Base-by-base conservation (phyloP, 106 monocot species). In the Dendrobium catenatum region DNA sequence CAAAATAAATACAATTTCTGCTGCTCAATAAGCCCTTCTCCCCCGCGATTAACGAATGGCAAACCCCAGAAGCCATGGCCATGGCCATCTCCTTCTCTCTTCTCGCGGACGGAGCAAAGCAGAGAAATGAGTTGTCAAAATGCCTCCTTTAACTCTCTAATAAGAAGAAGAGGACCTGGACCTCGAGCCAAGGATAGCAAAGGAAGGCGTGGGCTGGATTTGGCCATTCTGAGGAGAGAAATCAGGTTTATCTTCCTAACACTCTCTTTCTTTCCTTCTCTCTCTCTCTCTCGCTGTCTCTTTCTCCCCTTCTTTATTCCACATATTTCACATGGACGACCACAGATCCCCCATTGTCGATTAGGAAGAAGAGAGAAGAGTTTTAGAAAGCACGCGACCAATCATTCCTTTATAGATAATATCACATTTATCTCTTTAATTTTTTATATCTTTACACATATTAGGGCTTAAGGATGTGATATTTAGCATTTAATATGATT, bases 61-160 rank as follows among this genome's bases (percentile, higher is more conserved):
- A 72, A 72, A 72, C 29, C 16, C 72, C 37, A 27, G 72, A 72
- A 72, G 37, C 72, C 72, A 72, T 72, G 37, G 72, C 72, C 40
- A 72, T 72, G 37, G 72, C 33, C 72, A 72, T 72, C 72, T 72
- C 27, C 40, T 40, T 40, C 72, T 27, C 13, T 16, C 72, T 72
- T 40, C 72, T 72, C 37, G 72, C 72, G 40, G 72, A 40, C 37
- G 3, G 11, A 37, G 29, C 37, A 72, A 40, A 72, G 27, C 17
- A 40, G 72, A 72, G 16, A 15, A 40, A 72, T n/a, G 40, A 72
- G 72, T 4, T 37, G 29, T 72, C 72, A 72, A 72, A 29, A 15
- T 40, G 2, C 40, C 72, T 16, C 72, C 72, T 72, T 37, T 40
- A 29, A 16, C 72, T 72, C 40, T 72, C 31, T 22, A 33, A 37